phyloP scores from a whole-genome alignment of 352 stramenopile species.

The Pythium monospermum region DNA sequence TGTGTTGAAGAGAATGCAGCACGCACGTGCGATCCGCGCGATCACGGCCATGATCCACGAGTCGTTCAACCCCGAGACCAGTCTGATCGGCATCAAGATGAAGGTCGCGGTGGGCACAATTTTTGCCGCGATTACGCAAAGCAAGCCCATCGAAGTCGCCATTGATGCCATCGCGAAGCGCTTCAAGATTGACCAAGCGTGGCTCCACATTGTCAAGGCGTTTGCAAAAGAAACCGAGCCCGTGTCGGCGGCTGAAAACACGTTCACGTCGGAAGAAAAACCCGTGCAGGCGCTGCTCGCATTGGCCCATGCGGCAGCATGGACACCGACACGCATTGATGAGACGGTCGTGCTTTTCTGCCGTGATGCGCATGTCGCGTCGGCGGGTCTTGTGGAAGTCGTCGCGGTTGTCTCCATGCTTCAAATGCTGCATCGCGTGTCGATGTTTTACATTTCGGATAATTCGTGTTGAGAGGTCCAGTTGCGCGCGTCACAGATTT shows the following conservation, averaged over 20 bases:
- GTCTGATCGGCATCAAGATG: slow-evolving; percentile 15
- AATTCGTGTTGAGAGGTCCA: background rate
- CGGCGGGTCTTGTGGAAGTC: slow-evolving; percentile 15
- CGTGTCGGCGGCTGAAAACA: slow-evolving; percentile 1
- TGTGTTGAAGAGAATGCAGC: slow-evolving; percentile 14
- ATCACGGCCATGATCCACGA: slow-evolving; percentile 15
- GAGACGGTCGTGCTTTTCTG: slow-evolving; percentile 9
- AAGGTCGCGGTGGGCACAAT: slow-evolving; percentile 15
- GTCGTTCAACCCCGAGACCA: slow-evolving; percentile 15
- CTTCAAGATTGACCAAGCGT: slow-evolving; percentile 4
- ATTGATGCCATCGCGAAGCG: slow-evolving; percentile 10
- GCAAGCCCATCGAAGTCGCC: slow-evolving; percentile 11
- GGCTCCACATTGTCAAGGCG: background rate
- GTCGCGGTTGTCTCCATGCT: slow-evolving; percentile 15
- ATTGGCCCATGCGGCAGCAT: slow-evolving; percentile 14
- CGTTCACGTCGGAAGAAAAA: slow-evolving; percentile 6
- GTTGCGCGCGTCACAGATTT: slow-evolving; percentile 17
- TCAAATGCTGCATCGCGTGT: slow-evolving; percentile 24
- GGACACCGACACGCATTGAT: slow-evolving; percentile 14
- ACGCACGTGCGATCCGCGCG: slow-evolving; percentile 8
- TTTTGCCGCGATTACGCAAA: slow-evolving; percentile 16
- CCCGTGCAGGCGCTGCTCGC: slow-evolving; percentile 11
- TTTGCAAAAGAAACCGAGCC: slow-evolving; percentile 6
- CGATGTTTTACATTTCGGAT: slow-evolving; percentile 18
- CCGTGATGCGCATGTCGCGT: slow-evolving; percentile 2